These are phyloP conservation scores for Farysia itapuensis DNA, from an alignment of 1,284 basidiomycete genomes.

Conservation along the genomic window DNA sequence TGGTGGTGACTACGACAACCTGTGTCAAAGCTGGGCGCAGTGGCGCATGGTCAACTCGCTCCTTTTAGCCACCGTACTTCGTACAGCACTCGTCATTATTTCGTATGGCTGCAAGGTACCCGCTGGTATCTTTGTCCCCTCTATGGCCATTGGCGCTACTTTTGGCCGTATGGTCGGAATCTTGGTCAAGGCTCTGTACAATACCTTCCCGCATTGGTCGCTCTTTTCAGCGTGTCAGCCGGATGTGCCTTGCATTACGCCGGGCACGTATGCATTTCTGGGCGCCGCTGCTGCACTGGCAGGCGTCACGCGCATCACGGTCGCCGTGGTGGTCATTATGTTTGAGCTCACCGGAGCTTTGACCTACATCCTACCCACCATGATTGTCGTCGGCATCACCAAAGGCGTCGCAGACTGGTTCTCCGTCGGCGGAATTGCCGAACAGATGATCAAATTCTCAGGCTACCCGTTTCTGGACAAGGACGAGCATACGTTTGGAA, in stretches of 20 bases:
- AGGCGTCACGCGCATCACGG: slow-evolving; percentile 93
- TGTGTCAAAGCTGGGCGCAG: slow-evolving; percentile 94
- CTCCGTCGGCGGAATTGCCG: slow-evolving; percentile 89
- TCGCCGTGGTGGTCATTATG: slow-evolving; percentile 99
- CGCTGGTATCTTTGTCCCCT: slow-evolving; percentile 95
- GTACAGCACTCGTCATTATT: slow-evolving; percentile 81
- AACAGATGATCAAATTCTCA: slow-evolving; percentile 95
- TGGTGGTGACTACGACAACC: slow-evolving; percentile 83
- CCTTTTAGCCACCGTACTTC: slow-evolving; percentile 84
- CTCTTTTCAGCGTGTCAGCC: slow-evolving; percentile 88
- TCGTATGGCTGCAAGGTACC: slow-evolving; percentile 97
- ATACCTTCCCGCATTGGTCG: slow-evolving; percentile 73
- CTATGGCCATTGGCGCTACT: slow-evolving; percentile 93
- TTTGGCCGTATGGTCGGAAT: slow-evolving; percentile 88
- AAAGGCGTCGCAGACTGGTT: slow-evolving; percentile 97
- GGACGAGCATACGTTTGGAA: slow-evolving; percentile 79
- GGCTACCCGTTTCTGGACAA: slow-evolving; percentile 90
- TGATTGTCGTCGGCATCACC: slow-evolving; percentile 95
- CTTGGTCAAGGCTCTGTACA: slow-evolving; percentile 83
- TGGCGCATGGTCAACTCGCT: slow-evolving; percentile 94
- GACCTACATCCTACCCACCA: slow-evolving; percentile 95
- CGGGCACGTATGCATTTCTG: slow-evolving; percentile 70
- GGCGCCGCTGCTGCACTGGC: slow-evolving; percentile 38
- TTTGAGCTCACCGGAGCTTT: slow-evolving; percentile 98
- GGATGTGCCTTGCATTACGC: slow-evolving; percentile 93